These are phyloP conservation scores for Nigrospora sphaerica DNA, from an alignment of 2,329 filamentous ascomycete genomes.

Conservation along the genomic window DNA sequence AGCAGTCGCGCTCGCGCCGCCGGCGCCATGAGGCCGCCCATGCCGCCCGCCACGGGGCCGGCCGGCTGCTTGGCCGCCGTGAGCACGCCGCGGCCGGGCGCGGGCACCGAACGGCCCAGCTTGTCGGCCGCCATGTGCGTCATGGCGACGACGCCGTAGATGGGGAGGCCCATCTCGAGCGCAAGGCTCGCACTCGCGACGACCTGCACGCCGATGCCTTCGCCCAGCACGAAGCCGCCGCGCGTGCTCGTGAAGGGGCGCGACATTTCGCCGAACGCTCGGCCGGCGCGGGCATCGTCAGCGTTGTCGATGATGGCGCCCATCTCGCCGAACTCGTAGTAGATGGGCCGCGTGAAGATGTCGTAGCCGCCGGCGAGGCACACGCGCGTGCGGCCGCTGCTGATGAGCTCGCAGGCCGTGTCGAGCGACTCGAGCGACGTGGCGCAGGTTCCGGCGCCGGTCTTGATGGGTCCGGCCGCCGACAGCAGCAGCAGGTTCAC, in stretches of 20 bases:
- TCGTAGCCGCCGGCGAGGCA: conserved; percentile 98
- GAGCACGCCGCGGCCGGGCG: conserved; percentile 92
- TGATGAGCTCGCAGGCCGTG: conserved; percentile 87
- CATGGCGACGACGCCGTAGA: conserved; percentile 88
- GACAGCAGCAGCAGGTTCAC: conserved; percentile 98
- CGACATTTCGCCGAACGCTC: conserved; percentile 99
- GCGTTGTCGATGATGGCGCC: conserved; percentile 97
- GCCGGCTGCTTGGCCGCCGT: conserved; percentile 88
- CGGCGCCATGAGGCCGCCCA: not conserved
- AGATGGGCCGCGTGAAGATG: conserved; percentile 97
- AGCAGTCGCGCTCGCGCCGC: not conserved
- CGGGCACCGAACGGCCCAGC: conserved; percentile 94
- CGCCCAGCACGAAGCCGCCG: conserved; percentile 98
- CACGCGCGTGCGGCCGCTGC: conserved; percentile 76
- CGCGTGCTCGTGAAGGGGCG: conserved; percentile 92
- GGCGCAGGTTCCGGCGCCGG: conserved; percentile 92
- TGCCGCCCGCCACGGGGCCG: conserved; percentile 68
- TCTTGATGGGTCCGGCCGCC: conserved; percentile 96
- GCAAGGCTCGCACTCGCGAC: conserved; percentile 97
- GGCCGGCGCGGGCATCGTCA: conserved; percentile 86
- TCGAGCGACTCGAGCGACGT: conserved; percentile 96
- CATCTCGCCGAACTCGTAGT: conserved; percentile 99
- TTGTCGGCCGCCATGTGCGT: conserved; percentile 97
- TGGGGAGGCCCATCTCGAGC: conserved; percentile 96
- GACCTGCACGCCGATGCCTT: conserved; percentile 95